Conservation (phyloP, 2,329 filamentous ascomycete genomes). For the Proliferodiscus dingleyae region DNA sequence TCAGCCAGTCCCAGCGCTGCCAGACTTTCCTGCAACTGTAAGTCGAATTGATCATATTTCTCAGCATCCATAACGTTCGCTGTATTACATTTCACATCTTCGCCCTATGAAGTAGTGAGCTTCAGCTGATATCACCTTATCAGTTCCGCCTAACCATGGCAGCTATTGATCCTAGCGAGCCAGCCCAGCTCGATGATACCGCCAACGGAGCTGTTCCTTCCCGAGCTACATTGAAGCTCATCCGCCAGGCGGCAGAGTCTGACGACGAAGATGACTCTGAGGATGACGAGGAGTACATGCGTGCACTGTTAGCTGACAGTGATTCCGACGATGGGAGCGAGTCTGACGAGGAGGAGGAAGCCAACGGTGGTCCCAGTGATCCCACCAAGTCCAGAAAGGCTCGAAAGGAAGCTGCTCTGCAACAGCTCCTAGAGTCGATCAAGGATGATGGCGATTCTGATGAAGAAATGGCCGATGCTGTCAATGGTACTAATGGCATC, state of each 20-base stretch:
- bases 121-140: conserved; percentile 12
- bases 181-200: conserved; percentile 59
- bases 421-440: conserved; percentile 70
- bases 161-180: conserved; percentile 84
- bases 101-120: neutral
- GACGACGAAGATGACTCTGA: conserved; percentile 28
- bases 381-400: conserved; percentile 86
- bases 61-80: too few relatives aligned
- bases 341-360: conserved; percentile 56
- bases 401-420: conserved; percentile 68
- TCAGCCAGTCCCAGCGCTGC: conserved; percentile 71
- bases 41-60: conserved; percentile 35
- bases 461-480: conserved; percentile 71
- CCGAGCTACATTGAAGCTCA: conserved; percentile 84
- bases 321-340: conserved; percentile 52
- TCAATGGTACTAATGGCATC: conserved; percentile 53
- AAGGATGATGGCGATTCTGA: conserved; percentile 51
- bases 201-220: conserved; percentile 57
- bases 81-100: too few relatives aligned
- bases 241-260: conserved; percentile 66
- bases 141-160: conserved; percentile 99
- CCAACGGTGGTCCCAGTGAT: conserved; percentile 87
- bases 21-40: conserved; percentile 80
- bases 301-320: conserved; percentile 45
- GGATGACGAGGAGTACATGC: conserved; percentile 60